These are phyloP conservation scores for Lactifluus piperatus DNA, from an alignment of 768 basidiomycete genomes.

Conservation along the genomic window DNA sequence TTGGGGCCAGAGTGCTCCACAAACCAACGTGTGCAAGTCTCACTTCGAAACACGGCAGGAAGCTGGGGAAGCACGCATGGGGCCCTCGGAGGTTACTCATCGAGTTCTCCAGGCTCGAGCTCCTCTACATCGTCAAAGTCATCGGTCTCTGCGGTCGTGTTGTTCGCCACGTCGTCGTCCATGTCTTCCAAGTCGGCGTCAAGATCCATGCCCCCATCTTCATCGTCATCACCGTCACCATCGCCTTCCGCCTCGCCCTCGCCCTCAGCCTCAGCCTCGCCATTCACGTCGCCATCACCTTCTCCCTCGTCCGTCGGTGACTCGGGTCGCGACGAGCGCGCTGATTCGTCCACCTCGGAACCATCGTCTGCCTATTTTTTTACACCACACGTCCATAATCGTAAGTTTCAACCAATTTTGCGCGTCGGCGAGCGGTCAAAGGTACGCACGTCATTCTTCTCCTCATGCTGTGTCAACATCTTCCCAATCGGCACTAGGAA, in stretches of 20 bases:
- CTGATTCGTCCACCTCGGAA: constrained; percentile 36
- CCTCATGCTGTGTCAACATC: constrained; percentile 65
- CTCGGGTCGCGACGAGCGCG: constrained; percentile 31
- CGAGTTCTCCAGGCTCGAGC: constrained; percentile 5
- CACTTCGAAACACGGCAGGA: background rate
- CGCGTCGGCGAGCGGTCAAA: too few species aligned
- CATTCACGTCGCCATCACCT: constrained; percentile 31
- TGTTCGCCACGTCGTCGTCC: constrained; percentile 14
- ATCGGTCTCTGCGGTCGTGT: constrained; percentile 12
- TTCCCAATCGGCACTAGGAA: constrained; percentile 70
- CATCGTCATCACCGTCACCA: constrained; percentile 59
- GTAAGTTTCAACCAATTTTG: too few species aligned
- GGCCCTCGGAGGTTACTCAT: background rate
- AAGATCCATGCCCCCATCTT: constrained; percentile 37
- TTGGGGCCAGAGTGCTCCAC: background rate
- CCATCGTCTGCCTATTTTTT: constrained; percentile 29
- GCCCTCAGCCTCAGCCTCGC: constrained; percentile 44
- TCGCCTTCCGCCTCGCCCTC: constrained; percentile 59
- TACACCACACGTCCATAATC: background rate
- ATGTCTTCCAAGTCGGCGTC: constrained; percentile 32
- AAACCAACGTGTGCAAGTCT: background rate
- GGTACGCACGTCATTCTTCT: constrained; percentile 67
- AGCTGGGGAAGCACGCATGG: background rate
- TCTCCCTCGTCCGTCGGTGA: constrained; percentile 31
- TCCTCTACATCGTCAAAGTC: constrained; percentile 12